Evolutionary conservation across 345 rosid species (phyloP).

Genomic region (Rhizophora apiculata): DNA sequence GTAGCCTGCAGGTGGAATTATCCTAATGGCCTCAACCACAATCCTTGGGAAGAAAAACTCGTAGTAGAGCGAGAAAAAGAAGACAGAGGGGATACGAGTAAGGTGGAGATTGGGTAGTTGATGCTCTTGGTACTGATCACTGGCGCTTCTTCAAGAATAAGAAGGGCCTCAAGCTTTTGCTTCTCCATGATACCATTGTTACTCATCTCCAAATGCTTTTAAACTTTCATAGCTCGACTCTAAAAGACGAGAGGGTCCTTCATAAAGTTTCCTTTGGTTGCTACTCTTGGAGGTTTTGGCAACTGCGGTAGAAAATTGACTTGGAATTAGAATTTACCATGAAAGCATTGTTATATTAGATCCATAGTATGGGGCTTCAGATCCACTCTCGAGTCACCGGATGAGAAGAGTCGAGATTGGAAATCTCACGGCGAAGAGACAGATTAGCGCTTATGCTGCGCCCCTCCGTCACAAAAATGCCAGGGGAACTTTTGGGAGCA

Average conservation of each 20-base stretch:
- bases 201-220: background rate
- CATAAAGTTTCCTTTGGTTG: too few species aligned
- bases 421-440: too few species aligned
- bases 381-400: too few species aligned
- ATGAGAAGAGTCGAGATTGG: too few species aligned
- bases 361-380: too few species aligned
- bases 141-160: constrained; percentile 21
- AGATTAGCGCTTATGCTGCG: too few species aligned
- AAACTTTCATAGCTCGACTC: background rate
- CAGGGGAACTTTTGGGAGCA: too few species aligned
- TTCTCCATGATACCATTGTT: background rate
- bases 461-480: too few species aligned
- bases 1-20: background rate
- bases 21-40: background rate
- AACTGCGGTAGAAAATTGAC: too few species aligned
- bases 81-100: constrained; percentile 20
- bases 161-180: constrained; percentile 14
- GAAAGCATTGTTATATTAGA: too few species aligned
- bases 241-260: background rate
- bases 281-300: too few species aligned
- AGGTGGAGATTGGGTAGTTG: constrained; percentile 12
- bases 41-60: constrained; percentile 23
- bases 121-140: constrained; percentile 7
- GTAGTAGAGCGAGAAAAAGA: constrained; percentile 20
- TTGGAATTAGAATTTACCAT: too few species aligned